Conservation (phyloP, 495 filamentous ascomycete genomes). For the Aspergillus campestris region DNA sequence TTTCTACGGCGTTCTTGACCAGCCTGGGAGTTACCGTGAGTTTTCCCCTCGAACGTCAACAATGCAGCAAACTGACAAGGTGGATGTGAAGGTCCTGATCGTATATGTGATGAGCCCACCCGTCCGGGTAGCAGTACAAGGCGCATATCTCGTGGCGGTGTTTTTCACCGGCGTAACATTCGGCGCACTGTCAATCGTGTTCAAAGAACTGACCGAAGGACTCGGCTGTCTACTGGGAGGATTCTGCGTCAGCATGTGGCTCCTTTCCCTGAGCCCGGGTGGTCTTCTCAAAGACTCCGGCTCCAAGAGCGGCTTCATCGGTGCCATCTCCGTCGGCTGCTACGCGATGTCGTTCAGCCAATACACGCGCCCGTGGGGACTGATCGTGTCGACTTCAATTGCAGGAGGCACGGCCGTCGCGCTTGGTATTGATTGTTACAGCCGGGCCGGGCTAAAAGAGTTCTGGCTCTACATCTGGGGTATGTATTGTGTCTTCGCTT, state of each 20-base stretch:
- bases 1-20: conserved; percentile 67
- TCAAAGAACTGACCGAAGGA: conserved; percentile 79
- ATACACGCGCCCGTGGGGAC: conserved; percentile 65
- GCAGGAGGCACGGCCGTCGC: conserved; percentile 69
- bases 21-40: conserved; percentile 63
- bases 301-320: conserved; percentile 67
- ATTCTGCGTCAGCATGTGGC: conserved; percentile 86
- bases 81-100: conserved; percentile 54
- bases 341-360: conserved; percentile 73
- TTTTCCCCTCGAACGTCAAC: not conserved
- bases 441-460: conserved; percentile 80
- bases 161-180: conserved; percentile 68
- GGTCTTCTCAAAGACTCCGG: conserved; percentile 56
- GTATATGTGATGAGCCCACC: conserved; percentile 85
- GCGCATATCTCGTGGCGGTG: conserved; percentile 78
- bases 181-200: conserved; percentile 67
- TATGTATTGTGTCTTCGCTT: conserved; percentile 22
- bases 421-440: conserved; percentile 87
- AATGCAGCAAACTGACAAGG: conserved; percentile 5
- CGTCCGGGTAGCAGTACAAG: conserved; percentile 67
- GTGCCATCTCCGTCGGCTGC: conserved; percentile 53
- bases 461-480: conserved; percentile 96
- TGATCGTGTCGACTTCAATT: conserved; percentile 72
- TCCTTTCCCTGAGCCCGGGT: conserved; percentile 68
- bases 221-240: conserved; percentile 82